Conservation (phyloP, 1,284 basidiomycete species). For the Malassezia obtusa region DNA sequence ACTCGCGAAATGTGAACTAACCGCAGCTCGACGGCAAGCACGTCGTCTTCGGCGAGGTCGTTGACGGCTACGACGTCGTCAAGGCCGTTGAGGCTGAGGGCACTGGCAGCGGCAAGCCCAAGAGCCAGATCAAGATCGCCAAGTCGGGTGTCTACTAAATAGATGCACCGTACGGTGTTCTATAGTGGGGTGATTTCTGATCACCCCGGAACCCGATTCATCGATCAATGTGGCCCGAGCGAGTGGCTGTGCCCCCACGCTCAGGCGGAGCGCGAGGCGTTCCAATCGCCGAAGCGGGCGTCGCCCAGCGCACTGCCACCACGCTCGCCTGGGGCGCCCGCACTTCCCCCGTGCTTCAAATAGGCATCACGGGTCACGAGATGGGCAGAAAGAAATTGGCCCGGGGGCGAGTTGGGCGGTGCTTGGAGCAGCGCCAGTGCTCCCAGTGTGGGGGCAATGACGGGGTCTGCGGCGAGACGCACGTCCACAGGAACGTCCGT, state of each 20-base stretch:
- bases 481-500: constrained; percentile 21
- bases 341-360: constrained; percentile 7
- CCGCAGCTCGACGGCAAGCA: constrained; percentile 59
- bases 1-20: constrained; percentile 51
- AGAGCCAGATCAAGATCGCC: constrained; percentile 40
- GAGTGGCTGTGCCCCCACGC: background rate
- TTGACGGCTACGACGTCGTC: constrained; percentile 38
- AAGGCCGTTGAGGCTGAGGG: constrained; percentile 43
- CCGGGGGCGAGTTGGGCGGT: background rate
- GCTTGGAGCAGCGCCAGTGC: constrained; percentile 6
- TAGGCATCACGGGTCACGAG: constrained; percentile 4
- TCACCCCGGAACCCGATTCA: background rate
- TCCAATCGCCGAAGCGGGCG: constrained; percentile 13
- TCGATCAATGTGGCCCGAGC: background rate
- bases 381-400: background rate
- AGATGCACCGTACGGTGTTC: background rate
- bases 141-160: constrained; percentile 41
- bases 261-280: background rate
- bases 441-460: constrained; percentile 4
- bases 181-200: background rate
- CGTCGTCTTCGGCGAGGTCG: constrained; percentile 37
- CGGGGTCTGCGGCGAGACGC: background rate
- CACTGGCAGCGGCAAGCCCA: constrained; percentile 34
- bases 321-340: constrained; percentile 3
- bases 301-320: constrained; percentile 12